A percentile compares a stretch with the other conserved stretches of the same genome.
Conservation (phyloP, 495 filamentous ascomycete species). For the Thermochaetoides thermophila region DNA sequence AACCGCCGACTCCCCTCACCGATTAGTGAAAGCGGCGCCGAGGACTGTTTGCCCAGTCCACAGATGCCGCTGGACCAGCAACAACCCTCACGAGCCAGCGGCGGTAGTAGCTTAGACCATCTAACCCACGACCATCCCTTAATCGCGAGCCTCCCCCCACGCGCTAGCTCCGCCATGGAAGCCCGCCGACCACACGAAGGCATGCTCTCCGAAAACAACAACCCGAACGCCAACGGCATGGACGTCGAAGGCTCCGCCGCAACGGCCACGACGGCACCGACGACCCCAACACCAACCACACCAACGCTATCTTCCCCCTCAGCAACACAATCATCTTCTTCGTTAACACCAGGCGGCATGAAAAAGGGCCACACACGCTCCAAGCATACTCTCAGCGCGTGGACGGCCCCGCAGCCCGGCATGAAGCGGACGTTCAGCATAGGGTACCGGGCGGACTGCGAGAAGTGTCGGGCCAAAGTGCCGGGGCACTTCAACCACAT, state of each 20-base stretch:
- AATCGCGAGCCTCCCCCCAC: slow-evolving; percentile 1
- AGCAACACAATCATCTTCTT: too few species aligned
- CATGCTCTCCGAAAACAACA: slow-evolving; percentile 1
- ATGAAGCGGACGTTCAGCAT: slow-evolving; percentile 62
- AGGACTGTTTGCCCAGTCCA: slow-evolving; percentile 23
- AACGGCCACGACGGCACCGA: too few species aligned
- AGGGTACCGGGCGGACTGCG: slow-evolving; percentile 75
- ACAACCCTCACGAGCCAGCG: slow-evolving; percentile 13
- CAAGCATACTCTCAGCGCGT: slow-evolving; percentile 33
- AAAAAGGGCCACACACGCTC: slow-evolving; percentile 29
- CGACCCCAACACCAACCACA: background rate
- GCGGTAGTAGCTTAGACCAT: background rate
- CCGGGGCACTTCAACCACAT: slow-evolving; percentile 86
- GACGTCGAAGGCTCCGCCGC: too few species aligned
- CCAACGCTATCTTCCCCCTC: background rate
- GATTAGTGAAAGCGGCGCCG: slow-evolving; percentile 50
- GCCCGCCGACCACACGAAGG: too few species aligned
- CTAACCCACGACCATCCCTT: slow-evolving; percentile 25
- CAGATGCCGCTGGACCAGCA: slow-evolving; percentile 28
- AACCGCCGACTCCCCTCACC: slow-evolving; percentile 52
- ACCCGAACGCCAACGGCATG: slow-evolving; percentile 1
- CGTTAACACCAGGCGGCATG: slow-evolving; percentile 23
- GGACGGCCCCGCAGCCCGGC: slow-evolving; percentile 31
- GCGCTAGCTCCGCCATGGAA: background rate
- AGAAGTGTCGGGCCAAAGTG: slow-evolving; percentile 65